phyloP scores from a whole-genome alignment of 495 filamentous ascomycete genomes.

The Saxispiralis lemnorum region DNA sequence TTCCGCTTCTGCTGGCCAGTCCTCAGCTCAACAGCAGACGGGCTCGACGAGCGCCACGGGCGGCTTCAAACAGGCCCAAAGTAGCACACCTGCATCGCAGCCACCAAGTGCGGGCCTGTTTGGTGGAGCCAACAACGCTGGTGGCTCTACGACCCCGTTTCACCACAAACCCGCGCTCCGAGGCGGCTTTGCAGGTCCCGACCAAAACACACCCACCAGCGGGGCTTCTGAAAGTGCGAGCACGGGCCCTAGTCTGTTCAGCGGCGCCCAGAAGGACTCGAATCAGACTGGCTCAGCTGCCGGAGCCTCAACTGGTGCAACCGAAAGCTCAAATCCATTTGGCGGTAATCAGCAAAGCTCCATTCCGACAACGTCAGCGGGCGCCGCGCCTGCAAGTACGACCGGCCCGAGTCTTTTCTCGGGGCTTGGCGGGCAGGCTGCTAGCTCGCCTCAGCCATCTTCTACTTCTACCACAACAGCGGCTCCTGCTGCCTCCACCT shows the following conservation, averaged over 20 bases:
- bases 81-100: background rate
- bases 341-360: too few relatives aligned
- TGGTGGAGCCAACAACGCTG: background rate
- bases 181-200: background rate
- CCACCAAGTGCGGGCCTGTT: background rate
- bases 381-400: background rate
- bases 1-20: background rate
- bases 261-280: background rate
- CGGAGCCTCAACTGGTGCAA: too few relatives aligned
- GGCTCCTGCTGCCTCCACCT: slow-evolving; percentile 6
- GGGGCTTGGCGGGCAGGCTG: background rate
- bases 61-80: background rate
- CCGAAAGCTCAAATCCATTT: too few relatives aligned
- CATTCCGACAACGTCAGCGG: background rate
- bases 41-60: background rate
- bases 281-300: too few relatives aligned
- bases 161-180: background rate
- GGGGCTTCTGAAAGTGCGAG: background rate
- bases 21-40: background rate
- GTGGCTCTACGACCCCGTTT: too few relatives aligned
- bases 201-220: background rate
- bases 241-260: background rate
- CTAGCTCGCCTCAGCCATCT: background rate
- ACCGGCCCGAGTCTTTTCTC: background rate
- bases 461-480: slow-evolving; percentile 10